Evolutionary conservation across 805 yeast species (phyloP), one percentile per base, ranked within the genome.

Genomic region (Lipomyces yamadae): DNA sequence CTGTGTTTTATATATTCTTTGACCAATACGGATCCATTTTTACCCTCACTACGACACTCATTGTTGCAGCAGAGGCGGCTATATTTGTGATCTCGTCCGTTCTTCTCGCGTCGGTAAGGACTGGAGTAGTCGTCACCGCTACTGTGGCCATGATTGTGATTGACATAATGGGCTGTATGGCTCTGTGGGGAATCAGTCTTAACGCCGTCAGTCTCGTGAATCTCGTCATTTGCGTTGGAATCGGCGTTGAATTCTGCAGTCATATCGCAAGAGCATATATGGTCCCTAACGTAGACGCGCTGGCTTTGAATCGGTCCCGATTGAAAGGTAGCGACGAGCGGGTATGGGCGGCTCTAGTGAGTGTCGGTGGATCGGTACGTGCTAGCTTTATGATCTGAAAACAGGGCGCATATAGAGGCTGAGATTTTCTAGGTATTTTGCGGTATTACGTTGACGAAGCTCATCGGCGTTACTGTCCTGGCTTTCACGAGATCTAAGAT

Each of bases 191-290:
- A 0, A 88, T 94, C 33, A 84, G 94, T 0, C 81, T 94, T 58
- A 94, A 94, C 75, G 98, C 97, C 0, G 91, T 94, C 2, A 86
- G 94, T 67, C 80, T 95, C 68, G 98, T 95, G 24, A 94, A 94
- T 73, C 82, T 94, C 64, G 83, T 95, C 45, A 94, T 94, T n/a
- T 94, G 98, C 76, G 87, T 89, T 2, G 99, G 99, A 0, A 80
- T 94, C 48, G 93, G 95, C 1, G 97, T 95, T 45, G 99, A 95
- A 77, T 95, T 94, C 75, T 92, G 97, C 66, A 85, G 90, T 42
- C 98, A 94, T 77, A 83, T 95, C 63, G 89, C 92, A 0, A 81
- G 95, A 65, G 92, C 95, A 1, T 94, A 87, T 76, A 84, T 89
- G 34, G 80, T 81, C 39, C 78, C 82, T 11, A 82, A 82, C 59